Evolutionary conservation across 1,284 basidiomycete species (phyloP), one percentile per base, ranked within the genome.

Genomic region (Irpex sp.): DNA sequence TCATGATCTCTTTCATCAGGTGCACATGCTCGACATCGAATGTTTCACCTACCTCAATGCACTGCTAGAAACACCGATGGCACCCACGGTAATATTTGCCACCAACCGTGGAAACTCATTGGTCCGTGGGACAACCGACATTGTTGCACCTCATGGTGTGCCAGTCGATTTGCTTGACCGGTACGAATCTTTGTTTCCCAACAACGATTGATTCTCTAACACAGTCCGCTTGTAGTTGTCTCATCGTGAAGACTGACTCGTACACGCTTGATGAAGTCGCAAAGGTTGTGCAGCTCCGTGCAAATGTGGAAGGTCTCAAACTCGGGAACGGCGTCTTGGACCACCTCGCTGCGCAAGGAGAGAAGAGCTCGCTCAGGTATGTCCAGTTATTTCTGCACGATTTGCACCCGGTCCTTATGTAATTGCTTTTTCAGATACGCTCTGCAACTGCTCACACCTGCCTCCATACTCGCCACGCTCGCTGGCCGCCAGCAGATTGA

Each of bases 11-110:
- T 4, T 11, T 17, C 31, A 31, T 17, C 69, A 96, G 94, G 95
- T 98, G 19, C 97, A 99, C 80, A 98, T 98, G 97, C 89, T 99
- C 67, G 97, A 99, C 77, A 96, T 98, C 74, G 97, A 99, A 77
- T 98, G 96, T 77, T 99, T 98, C 81, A 98, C 97, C 6, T 99
- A 97, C 78, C 85, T 99, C 58, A 99, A 99, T 77, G 91, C 95
- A 11, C 86, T 98, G 6, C 83, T 99, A 60, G 97, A 99, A 77
- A 95, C 94, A 1, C 90, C 94, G 15, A 95, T 99, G 88, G 94
- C 95, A 13, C 97, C 97, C 0, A 97, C 97, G 15, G 97, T 99
- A 55, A 93, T 99, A 68, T 84, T 98, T 61, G 97, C 97, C 0
- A 97, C 96, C 26, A 99, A 99, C 76, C 86, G 97, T 36, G 97